Base-by-base conservation (phyloP, 148 eudicot genomes). In the Oxyria digyna region DNA sequence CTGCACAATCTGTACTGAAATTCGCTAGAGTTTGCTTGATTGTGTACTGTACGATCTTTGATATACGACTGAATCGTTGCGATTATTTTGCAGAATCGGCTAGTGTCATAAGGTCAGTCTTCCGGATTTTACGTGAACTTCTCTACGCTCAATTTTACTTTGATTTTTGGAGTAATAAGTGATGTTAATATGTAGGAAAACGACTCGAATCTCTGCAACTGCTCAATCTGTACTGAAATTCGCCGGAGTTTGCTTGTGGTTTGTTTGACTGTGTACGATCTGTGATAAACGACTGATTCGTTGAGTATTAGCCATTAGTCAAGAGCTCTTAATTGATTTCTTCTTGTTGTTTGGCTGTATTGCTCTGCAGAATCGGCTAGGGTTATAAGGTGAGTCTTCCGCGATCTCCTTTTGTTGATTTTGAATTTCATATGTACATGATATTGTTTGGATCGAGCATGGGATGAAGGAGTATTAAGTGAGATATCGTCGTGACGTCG, bases 331-430 rank as follows among this genome's bases (percentile, higher is more conserved):
- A 13, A 10, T 29, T 59, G n/a, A n/a, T 27, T 59, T 59, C 6
- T 18, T 29, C 37, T 27, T 59, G 65, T 59, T 59, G 1, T 59
- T 59, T 59, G 18, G 18, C 65, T 3, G 65, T 17, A 54, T 0
- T 17, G 24, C 29, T 59, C 27, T 59, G 65, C 18, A 29, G 65
- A 26, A 59, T 27, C 37, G 14, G 65, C 37, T 50, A 21, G 26
- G 65, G 35, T 59, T 27, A 59, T 37, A 37, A 59, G 65, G 65
- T 59, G 31, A 17, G 65, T 59, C 9, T 59, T 59, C 65, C 32
- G 15, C 62, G 33, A 31, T n/a, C n/a, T n/a, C n/a, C n/a, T n/a
- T n/a, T n/a, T n/a, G n/a, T n/a, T n/a, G n/a, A n/a, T n/a, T n/a
- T n/a, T n/a, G n/a, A n/a, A n/a, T n/a, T n/a, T n/a, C n/a, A n/a